Evolutionary conservation across 2,329 filamentous ascomycete genomes (phyloP).

Genomic region (Pseudogymnoascus sp.): DNA sequence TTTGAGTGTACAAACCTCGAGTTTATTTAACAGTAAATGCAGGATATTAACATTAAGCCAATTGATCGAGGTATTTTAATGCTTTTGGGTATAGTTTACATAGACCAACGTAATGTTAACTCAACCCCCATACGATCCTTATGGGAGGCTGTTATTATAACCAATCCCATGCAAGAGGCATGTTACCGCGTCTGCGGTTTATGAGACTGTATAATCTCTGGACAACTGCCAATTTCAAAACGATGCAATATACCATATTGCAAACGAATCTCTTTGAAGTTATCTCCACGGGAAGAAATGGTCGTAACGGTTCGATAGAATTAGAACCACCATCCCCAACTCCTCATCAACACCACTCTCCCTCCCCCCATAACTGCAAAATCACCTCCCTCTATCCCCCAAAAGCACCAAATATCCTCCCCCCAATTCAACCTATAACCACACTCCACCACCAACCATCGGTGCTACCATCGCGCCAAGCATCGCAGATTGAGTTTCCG

Average conservation of each 20-base stretch:
- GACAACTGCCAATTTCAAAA: no score
- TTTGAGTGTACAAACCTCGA: background rate
- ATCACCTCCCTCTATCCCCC: background rate
- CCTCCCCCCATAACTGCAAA: background rate
- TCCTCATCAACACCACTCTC: background rate
- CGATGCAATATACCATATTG: background rate
- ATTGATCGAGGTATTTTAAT: background rate
- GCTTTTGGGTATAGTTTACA: background rate
- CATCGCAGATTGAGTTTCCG: background rate
- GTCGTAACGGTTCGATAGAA: background rate
- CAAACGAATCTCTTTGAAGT: background rate
- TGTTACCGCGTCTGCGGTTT: background rate
- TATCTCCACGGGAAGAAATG: background rate
- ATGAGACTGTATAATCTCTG: background rate
- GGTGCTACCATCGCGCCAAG: background rate
- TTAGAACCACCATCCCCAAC: background rate
- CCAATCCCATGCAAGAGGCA: background rate
- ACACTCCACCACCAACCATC: background rate
- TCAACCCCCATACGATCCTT: background rate
- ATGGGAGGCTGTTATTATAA: background rate
- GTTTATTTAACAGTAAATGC: background rate
- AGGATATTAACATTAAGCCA: background rate
- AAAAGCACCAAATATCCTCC: background rate
- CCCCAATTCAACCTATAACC: background rate
- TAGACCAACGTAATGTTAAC: background rate